Percentiles rank a stretch among this genome's conserved stretches.
Conservation (phyloP, 2,329 filamentous ascomycete genomes). For the Pseudogymnoascus sp. region DNA sequence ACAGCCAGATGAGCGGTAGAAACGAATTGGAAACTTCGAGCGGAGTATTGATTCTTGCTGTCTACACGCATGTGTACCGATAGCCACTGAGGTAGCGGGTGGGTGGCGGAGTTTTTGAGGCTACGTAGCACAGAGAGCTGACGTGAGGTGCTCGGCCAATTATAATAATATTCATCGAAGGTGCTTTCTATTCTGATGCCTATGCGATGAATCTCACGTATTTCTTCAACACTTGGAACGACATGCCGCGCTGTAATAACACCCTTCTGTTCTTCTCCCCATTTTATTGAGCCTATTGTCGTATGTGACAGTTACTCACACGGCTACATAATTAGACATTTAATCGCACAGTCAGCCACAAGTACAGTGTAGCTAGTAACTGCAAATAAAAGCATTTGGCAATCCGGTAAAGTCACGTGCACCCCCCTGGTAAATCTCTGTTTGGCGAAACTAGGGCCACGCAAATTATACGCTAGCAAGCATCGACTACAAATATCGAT, state of each 20-base stretch:
- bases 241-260: too few relatives aligned
- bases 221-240: too few relatives aligned
- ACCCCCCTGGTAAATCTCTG: not conserved
- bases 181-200: not conserved
- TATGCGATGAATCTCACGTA: not conserved
- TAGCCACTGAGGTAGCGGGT: not conserved
- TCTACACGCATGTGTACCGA: not conserved
- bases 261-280: too few relatives aligned
- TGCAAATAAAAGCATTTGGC: not conserved
- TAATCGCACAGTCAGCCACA: not conserved
- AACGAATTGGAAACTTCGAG: not conserved
- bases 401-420: not conserved
- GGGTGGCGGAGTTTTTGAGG: not conserved
- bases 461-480: not conserved
- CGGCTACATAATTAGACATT: not conserved
- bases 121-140: not conserved
- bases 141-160: not conserved
- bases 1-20: not conserved
- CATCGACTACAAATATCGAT: constrained; percentile 8
- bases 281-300: not conserved
- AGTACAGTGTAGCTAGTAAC: not conserved
- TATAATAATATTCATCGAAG: not conserved
- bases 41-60: not conserved
- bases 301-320: not conserved
- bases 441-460: constrained; percentile 8